Conservation (phyloP, 2,329 filamentous ascomycete species). For the Hirsutella rhossiliensis region DNA sequence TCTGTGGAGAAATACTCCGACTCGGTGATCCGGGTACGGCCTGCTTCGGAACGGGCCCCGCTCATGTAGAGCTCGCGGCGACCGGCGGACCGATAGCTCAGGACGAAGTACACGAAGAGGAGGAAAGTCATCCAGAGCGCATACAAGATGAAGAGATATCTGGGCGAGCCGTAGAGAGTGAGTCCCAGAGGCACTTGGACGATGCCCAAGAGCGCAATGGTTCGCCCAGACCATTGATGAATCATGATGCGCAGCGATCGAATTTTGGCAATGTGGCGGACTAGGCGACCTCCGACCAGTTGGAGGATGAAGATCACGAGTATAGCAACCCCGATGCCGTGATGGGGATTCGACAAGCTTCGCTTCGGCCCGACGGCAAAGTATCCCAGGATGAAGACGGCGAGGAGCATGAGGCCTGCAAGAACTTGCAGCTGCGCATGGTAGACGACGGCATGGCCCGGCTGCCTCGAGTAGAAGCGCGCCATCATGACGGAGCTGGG, state of each 20-base stretch:
- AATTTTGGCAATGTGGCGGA: constrained; percentile 38
- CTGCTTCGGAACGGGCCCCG: constrained; percentile 41
- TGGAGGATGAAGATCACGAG: constrained; percentile 64
- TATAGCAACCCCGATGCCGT: constrained; percentile 71
- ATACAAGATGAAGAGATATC: constrained; percentile 74
- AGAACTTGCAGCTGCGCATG: constrained; percentile 67
- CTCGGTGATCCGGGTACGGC: constrained; percentile 25
- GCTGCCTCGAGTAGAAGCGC: constrained; percentile 55
- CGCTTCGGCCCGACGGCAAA: constrained; percentile 64
- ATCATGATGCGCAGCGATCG: constrained; percentile 47
- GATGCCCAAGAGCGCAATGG: constrained; percentile 69
- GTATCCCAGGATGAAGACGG: constrained; percentile 63
- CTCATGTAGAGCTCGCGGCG: constrained; percentile 41
- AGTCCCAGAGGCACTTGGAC: constrained; percentile 81
- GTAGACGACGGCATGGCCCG: constrained; percentile 49
- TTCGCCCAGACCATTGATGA: constrained; percentile 79
- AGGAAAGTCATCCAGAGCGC: constrained; percentile 65
- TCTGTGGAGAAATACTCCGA: constrained; percentile 26
- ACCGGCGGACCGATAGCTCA: constrained; percentile 57
- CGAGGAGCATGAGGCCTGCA: constrained; percentile 54
- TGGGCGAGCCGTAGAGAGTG: constrained; percentile 84
- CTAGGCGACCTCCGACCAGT: constrained; percentile 54
- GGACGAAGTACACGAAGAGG: constrained; percentile 63
- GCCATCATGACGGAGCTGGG: constrained; percentile 63
- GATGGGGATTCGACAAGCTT: constrained; percentile 69